A percentile compares a stretch with the other conserved stretches of the same genome.
phyloP scores from a whole-genome alignment of 164 flowering plant species.

The Vitis riparia region DNA sequence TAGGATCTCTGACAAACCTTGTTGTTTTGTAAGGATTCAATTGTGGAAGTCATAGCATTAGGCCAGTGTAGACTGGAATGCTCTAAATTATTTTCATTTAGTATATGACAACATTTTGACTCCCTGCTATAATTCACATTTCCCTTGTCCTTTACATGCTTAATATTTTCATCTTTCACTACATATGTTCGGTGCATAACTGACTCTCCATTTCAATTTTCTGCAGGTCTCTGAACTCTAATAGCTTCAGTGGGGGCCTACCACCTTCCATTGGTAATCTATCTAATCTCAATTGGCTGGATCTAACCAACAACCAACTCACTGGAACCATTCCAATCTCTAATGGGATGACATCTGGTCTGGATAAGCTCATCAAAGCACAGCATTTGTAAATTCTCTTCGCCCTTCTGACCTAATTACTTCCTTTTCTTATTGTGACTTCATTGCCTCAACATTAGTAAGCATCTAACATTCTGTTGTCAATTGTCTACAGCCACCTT shows the following conservation, averaged over 20 bases:
- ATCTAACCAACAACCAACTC: slow-evolving; percentile 52
- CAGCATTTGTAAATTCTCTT: slow-evolving; percentile 51
- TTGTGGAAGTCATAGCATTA: too few species aligned
- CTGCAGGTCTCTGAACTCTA: slow-evolving; percentile 50
- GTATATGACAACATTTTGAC: too few species aligned
- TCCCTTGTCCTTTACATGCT: too few species aligned
- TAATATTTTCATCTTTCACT: too few species aligned
- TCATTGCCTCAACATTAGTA: not conserved
- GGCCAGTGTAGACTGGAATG: too few species aligned
- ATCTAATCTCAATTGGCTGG: slow-evolving; percentile 54
- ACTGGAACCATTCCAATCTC: slow-evolving; percentile 58
- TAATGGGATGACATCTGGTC: slow-evolving; percentile 41
- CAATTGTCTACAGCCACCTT: slow-evolving; percentile 42
- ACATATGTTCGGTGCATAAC: too few species aligned
- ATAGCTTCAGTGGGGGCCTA: slow-evolving; percentile 45
- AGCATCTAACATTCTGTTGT: not conserved
- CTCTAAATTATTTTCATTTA: too few species aligned
- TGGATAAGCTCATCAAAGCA: slow-evolving; percentile 48
- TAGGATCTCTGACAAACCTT: slow-evolving; percentile 53
- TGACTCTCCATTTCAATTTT: too few species aligned
- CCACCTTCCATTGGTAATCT: slow-evolving; percentile 55
- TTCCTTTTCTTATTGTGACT: not conserved
- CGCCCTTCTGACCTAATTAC: not conserved
- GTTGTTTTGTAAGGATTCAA: slow-evolving; percentile 42
- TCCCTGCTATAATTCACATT: too few species aligned